A percentile compares a stretch with the other conserved stretches of the same genome.
Conservation (phyloP, 2,329 filamentous ascomycete genomes). For the Aspergillus aculeatinus region DNA sequence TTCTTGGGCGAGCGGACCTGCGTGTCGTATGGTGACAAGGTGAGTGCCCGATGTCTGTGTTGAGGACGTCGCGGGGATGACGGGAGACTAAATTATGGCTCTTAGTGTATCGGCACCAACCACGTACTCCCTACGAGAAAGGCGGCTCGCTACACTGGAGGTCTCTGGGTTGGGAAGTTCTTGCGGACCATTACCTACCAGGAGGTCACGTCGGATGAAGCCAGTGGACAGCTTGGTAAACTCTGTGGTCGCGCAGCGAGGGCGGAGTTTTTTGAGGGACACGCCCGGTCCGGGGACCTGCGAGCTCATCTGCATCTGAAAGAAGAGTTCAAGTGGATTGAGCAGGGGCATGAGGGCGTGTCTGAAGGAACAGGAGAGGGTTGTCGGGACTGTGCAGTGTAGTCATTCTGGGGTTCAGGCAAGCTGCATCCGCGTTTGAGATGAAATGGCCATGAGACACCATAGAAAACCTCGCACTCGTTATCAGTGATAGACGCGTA, state of each 20-base stretch:
- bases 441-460: background rate
- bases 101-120: conserved; percentile 55
- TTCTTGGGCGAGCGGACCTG: conserved; percentile 55
- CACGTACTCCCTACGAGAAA: conserved; percentile 54
- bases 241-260: conserved; percentile 52
- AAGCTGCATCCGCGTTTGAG: background rate
- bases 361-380: background rate
- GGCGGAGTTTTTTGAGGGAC: conserved; percentile 55
- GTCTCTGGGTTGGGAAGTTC: conserved; percentile 57
- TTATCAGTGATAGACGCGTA: too few relatives aligned
- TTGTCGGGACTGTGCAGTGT: background rate
- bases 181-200: conserved; percentile 55
- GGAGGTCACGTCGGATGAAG: conserved; percentile 46
- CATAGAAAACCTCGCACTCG: too few relatives aligned
- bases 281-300: conserved; percentile 53
- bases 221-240: conserved; percentile 50
- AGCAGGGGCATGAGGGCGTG: background rate
- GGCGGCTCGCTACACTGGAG: conserved; percentile 52
- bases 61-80: background rate
- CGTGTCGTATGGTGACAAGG: conserved; percentile 56
- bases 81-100: too few relatives aligned
- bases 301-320: conserved; percentile 46
- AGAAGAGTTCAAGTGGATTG: conserved; percentile 48
- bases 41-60: conserved; percentile 15
- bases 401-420: background rate